Evolutionary conservation across 208 protist species (phyloP), one percentile per base, ranked within the genome.

Genomic region (Tritrichomonas musculus): DNA sequence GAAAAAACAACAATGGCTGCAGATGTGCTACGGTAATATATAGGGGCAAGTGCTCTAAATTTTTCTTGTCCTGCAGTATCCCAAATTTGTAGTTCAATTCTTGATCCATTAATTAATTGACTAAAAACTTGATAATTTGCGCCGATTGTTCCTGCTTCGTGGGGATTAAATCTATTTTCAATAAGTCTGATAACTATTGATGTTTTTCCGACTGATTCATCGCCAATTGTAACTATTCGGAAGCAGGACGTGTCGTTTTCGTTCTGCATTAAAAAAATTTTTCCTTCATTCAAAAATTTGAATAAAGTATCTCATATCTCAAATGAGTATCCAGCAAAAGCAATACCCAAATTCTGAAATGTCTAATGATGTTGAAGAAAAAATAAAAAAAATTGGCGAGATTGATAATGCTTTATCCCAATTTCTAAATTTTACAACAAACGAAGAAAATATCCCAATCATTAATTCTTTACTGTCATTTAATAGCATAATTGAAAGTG

Each of bases 41-140:
- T 57, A 33, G 77, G 77, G 17, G n/a, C 47, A 47, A 88, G 77
- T 33, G 77, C 53, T 39, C 77, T 53, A 30, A 88, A 88, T 49
- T 88, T 88, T 88, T 88, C 77, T 57, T 88, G 77, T 57, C 77
- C 77, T 30, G 77, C 41, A 39, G 77, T 88, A 88, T 88, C 77
- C 77, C 77, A 88, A 57, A 88, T 50, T 39, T 88, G 77, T 22
- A 88, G 33, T 88, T 88, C 77, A 17, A 88, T 33, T 30, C 57
- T 88, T 57, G 20, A 9, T 11, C 30, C 77, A 14, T 88, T 39
- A 17, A 57, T 9, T 27, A 20, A 11, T 88, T 36, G 11, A 88
- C 1, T 57, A 57, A 57, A n/a, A 39, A 88, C 20, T 57, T 88
- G 77, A 88, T 88, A 88, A 88, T 88, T 88, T 20, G 77, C 41